phyloP scores from a whole-genome alignment of 2,329 filamentous ascomycete species.

The Aspergillus chevalieri region DNA sequence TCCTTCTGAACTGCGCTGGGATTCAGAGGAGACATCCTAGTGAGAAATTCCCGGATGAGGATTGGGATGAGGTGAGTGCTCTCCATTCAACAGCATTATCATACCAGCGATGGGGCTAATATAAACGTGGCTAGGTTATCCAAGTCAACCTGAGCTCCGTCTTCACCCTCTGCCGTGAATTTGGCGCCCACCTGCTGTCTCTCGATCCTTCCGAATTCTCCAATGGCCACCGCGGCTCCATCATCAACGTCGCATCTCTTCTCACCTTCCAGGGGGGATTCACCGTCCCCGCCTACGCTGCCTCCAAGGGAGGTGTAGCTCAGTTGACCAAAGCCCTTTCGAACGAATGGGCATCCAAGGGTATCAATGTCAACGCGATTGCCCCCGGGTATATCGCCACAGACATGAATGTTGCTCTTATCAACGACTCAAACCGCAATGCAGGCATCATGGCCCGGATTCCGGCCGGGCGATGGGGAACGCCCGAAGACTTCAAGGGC shows the following conservation, averaged over 20 bases:
- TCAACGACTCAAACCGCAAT: slow-evolving; percentile 63
- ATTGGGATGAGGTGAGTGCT: slow-evolving; percentile 61
- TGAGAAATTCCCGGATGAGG: slow-evolving; percentile 66
- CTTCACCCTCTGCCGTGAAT: slow-evolving; percentile 52
- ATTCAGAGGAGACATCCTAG: slow-evolving; percentile 75
- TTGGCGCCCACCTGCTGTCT: slow-evolving; percentile 28
- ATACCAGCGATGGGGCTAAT: background rate
- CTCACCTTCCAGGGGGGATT: slow-evolving; percentile 81
- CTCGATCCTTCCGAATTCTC: slow-evolving; percentile 23
- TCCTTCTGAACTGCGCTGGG: slow-evolving; percentile 80
- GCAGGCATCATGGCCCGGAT: slow-evolving; percentile 73
- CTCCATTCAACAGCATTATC: background rate
- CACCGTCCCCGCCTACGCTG: slow-evolving; percentile 82
- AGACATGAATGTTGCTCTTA: slow-evolving; percentile 86
- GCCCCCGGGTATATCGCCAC: slow-evolving; percentile 86
- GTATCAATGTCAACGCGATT: slow-evolving; percentile 80
- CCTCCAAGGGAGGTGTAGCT: slow-evolving; percentile 75
- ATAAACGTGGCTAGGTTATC: slow-evolving; percentile 51
- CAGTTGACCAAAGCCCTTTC: slow-evolving; percentile 79
- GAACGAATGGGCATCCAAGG: slow-evolving; percentile 78
- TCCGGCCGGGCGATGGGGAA: slow-evolving; percentile 76
- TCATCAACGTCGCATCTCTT: slow-evolving; percentile 81
- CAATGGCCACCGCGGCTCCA: slow-evolving; percentile 33
- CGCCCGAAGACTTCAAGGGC: slow-evolving; percentile 82
- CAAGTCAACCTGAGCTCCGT: slow-evolving; percentile 82